A percentile compares a stretch with the other conserved stretches of the same genome.
These are phyloP conservation scores for Dothiorella sarmentorum DNA, from an alignment of 2,329 filamentous ascomycete species.

Conservation along the genomic window DNA sequence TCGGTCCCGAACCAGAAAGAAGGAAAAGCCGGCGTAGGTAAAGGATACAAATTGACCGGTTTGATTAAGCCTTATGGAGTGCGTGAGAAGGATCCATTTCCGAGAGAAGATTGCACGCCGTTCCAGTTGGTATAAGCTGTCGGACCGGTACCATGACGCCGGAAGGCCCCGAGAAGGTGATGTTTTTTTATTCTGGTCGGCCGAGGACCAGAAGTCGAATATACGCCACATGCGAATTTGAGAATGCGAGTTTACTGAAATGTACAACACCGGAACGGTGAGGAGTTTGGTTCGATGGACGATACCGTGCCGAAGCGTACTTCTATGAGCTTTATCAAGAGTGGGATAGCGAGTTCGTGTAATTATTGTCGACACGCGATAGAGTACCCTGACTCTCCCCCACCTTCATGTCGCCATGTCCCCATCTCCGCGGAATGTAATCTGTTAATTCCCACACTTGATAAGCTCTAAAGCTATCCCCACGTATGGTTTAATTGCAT, in stretches of 20 bases:
- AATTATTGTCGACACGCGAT: too few species aligned
- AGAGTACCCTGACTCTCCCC: too few species aligned
- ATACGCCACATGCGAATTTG: background rate
- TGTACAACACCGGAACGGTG: background rate
- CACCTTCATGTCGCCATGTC: too few species aligned
- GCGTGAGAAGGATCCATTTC: slow-evolving; percentile 55
- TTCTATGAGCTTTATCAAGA: background rate
- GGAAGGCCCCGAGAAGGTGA: slow-evolving; percentile 45
- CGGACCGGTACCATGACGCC: slow-evolving; percentile 51
- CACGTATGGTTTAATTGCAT: too few species aligned
- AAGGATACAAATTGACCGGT: slow-evolving; percentile 57
- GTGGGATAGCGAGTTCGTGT: background rate
- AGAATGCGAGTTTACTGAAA: background rate
- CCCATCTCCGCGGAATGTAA: too few species aligned
- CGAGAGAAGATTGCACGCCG: slow-evolving; percentile 56
- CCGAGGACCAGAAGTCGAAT: background rate
- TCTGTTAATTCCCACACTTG: too few species aligned
- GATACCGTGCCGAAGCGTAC: background rate
- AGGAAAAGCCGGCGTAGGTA: slow-evolving; percentile 52
- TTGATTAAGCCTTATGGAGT: slow-evolving; percentile 50
- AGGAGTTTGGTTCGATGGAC: background rate
- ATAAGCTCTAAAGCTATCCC: too few species aligned
- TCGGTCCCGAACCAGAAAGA: slow-evolving; percentile 21
- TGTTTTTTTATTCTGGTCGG: slow-evolving; percentile 19
- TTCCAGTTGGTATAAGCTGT: slow-evolving; percentile 57